A percentile compares a stretch with the other conserved stretches of the same genome.
These are phyloP conservation scores for Lycium barbarum DNA, from an alignment of 257 asterid genomes.

Conservation along the genomic window DNA sequence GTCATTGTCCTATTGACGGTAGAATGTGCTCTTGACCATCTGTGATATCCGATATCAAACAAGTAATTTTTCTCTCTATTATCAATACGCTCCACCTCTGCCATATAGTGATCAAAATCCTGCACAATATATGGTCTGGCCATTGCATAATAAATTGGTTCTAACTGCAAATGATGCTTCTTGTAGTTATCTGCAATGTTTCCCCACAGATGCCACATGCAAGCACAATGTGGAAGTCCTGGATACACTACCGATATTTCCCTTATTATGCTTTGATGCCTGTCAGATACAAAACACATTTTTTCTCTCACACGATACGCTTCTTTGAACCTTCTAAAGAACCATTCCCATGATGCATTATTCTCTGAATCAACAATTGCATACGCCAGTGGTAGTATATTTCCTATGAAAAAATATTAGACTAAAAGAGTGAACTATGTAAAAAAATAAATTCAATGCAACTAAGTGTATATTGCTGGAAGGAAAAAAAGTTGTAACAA, in stretches of 20 bases:
- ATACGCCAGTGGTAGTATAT: not conserved
- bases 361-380: not conserved
- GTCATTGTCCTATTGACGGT: not conserved
- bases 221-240: not conserved
- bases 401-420: too few relatives aligned
- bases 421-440: too few relatives aligned
- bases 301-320: not conserved
- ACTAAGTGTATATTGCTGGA: too few relatives aligned
- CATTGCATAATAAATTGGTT: not conserved
- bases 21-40: not conserved
- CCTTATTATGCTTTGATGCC: not conserved
- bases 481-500: too few relatives aligned
- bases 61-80: too few relatives aligned
- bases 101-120: not conserved
- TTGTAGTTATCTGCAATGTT: not conserved
- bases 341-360: not conserved
- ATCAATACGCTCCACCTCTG: too few relatives aligned
- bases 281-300: not conserved
- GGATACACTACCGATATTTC: not conserved
- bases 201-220: not conserved
- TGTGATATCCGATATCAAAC: not conserved
- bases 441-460: too few relatives aligned
- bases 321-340: not conserved
- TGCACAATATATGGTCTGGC: not conserved
- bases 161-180: not conserved